Conservation (phyloP, 2,329 filamentous ascomycete species). For the Ceratocystis alfenasii region DNA sequence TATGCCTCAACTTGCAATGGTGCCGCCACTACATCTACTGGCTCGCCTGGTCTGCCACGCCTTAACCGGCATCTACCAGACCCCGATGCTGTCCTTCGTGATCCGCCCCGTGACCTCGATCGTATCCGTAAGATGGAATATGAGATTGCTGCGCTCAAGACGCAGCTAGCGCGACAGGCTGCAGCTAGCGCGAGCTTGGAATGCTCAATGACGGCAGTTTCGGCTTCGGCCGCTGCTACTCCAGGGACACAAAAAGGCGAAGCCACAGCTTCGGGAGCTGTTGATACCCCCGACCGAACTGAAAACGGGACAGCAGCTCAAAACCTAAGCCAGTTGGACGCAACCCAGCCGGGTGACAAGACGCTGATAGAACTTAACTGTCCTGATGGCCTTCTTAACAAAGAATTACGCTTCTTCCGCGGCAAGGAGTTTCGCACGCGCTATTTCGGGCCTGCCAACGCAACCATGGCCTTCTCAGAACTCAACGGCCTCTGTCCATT, state of each 20-base stretch:
- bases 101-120: slow-evolving; percentile 41
- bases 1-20: background rate
- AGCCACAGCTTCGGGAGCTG: slow-evolving; percentile 28
- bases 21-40: slow-evolving; percentile 23
- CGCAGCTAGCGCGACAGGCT: slow-evolving; percentile 36
- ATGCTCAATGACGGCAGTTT: slow-evolving; percentile 36
- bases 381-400: slow-evolving; percentile 30
- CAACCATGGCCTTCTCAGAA: slow-evolving; percentile 48
- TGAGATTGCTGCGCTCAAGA: slow-evolving; percentile 46
- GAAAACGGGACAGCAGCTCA: slow-evolving; percentile 10
- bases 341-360: slow-evolving; percentile 26
- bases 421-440: slow-evolving; percentile 49
- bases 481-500: slow-evolving; percentile 46
- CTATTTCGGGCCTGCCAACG: slow-evolving; percentile 49
- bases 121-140: slow-evolving; percentile 48
- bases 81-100: slow-evolving; percentile 29
- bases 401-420: slow-evolving; percentile 45
- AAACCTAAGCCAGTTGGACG: slow-evolving; percentile 27
- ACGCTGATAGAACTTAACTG: slow-evolving; percentile 33
- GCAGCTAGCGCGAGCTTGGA: slow-evolving; percentile 30
- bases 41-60: slow-evolving; percentile 34
- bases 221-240: slow-evolving; percentile 7
- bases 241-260: slow-evolving; percentile 36
- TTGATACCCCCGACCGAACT: background rate
- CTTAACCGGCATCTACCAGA: slow-evolving; percentile 28